phyloP scores from a whole-genome alignment of 345 rosid species.

The Camelina hispida region DNA sequence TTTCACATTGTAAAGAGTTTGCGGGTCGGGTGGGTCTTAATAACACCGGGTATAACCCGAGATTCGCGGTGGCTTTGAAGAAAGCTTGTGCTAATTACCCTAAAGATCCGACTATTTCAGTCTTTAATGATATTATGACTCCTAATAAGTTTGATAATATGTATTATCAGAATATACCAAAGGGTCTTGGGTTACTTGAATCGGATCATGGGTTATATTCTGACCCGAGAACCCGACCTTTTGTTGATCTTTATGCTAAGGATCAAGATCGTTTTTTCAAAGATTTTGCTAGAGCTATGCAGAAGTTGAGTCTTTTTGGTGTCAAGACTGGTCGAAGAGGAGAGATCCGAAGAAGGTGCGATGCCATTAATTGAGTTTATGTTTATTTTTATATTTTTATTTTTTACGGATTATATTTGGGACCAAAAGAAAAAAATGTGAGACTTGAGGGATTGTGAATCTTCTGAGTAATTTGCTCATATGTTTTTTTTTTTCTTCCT shows the following conservation, averaged over 20 bases:
- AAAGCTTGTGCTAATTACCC: slow-evolving; percentile 67
- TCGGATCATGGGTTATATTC: slow-evolving; percentile 72
- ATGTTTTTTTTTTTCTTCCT: slow-evolving; percentile 3
- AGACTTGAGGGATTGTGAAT: slow-evolving; percentile 27
- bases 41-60: slow-evolving; percentile 65
- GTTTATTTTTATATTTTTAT: neutral
- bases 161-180: slow-evolving; percentile 77
- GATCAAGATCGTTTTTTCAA: slow-evolving; percentile 67
- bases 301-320: slow-evolving; percentile 77
- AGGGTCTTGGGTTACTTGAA: slow-evolving; percentile 74
- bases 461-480: slow-evolving; percentile 22
- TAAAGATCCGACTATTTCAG: slow-evolving; percentile 72
- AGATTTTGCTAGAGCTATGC: slow-evolving; percentile 79
- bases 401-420: slow-evolving; percentile 15
- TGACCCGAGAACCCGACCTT: slow-evolving; percentile 66
- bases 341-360: slow-evolving; percentile 92
- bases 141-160: slow-evolving; percentile 89
- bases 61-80: slow-evolving; percentile 68
- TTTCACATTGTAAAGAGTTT: slow-evolving; percentile 94
- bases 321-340: slow-evolving; percentile 81
- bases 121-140: slow-evolving; percentile 88
- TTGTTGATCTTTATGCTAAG: slow-evolving; percentile 71
- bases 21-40: slow-evolving; percentile 44
- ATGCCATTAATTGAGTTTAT: slow-evolving; percentile 63
- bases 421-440: slow-evolving; percentile 3